Evolutionary conservation across 148 eudicot genomes (phyloP).

Genomic region (Nyssa sinensis): DNA sequence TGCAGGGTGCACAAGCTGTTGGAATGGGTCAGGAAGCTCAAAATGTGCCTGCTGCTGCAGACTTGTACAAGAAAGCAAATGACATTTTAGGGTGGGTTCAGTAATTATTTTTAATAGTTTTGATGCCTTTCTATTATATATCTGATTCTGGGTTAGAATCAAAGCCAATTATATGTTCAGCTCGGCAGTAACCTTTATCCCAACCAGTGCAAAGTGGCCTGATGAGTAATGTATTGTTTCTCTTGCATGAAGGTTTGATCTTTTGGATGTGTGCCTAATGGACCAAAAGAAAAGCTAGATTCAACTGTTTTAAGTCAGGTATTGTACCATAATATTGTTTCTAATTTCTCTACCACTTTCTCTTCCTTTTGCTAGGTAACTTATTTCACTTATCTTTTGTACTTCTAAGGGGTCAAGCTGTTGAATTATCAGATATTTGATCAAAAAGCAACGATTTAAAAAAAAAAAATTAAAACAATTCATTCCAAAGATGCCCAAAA

Average conservation of each 20-base stretch:
- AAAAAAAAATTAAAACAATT: too few species aligned
- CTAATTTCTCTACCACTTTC: background rate
- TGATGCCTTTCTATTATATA: background rate
- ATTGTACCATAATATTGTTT: background rate
- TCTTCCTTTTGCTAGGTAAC: background rate
- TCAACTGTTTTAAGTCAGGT: constrained; percentile 94
- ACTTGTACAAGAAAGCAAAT: constrained; percentile 80
- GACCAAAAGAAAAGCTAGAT: constrained; percentile 94
- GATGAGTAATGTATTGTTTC: background rate
- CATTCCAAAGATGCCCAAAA: too few species aligned
- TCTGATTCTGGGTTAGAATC: background rate
- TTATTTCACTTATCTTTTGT: background rate
- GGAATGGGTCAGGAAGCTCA: constrained; percentile 91
- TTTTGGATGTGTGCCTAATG: constrained; percentile 80
- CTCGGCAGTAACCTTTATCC: background rate
- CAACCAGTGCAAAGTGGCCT: background rate
- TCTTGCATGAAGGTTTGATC: constrained; percentile 66
- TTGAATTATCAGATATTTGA: constrained; percentile 4
- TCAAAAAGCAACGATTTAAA: background rate
- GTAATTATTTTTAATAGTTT: background rate
- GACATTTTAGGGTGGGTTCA: constrained; percentile 72
- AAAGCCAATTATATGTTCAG: background rate
- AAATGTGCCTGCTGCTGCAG: constrained; percentile 87
- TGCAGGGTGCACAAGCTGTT: constrained; percentile 93
- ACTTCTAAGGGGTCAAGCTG: background rate